phyloP scores from a whole-genome alignment of 2,329 filamentous ascomycete species.

The Periconia digitata region DNA sequence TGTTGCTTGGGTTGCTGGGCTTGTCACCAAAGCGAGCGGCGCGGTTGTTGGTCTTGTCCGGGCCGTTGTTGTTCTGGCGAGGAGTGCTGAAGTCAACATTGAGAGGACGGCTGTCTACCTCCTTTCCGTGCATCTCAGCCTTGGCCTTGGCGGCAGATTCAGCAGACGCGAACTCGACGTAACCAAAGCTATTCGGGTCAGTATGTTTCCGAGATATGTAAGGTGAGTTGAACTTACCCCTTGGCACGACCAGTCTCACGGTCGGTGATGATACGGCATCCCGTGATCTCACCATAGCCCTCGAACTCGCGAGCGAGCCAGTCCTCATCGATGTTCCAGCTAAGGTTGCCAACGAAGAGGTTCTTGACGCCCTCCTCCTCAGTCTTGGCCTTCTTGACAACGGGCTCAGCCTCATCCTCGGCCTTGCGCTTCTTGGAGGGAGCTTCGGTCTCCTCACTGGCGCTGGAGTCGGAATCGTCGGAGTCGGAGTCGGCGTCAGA shows the following conservation, averaged over 20 bases:
- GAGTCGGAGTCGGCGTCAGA: conserved; percentile 37
- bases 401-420: conserved; percentile 54
- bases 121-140: conserved; percentile 71
- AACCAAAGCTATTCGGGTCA: conserved; percentile 67
- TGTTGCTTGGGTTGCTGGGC: conserved; percentile 77
- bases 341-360: conserved; percentile 86
- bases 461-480: conserved; percentile 32
- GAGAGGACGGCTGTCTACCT: conserved; percentile 73
- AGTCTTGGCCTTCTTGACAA: conserved; percentile 68
- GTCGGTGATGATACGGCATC: conserved; percentile 81
- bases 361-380: conserved; percentile 59
- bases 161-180: conserved; percentile 78
- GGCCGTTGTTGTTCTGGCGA: conserved; percentile 55
- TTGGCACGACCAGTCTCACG: conserved; percentile 79
- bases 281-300: conserved; percentile 70
- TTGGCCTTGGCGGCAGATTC: conserved; percentile 71
- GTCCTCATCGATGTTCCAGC: conserved; percentile 88
- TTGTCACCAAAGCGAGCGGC: conserved; percentile 75
- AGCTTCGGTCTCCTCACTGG: conserved; percentile 45
- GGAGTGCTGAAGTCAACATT: conserved; percentile 79
- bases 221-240: conserved; percentile 55
- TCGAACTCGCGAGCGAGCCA: conserved; percentile 80
- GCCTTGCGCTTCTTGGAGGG: conserved; percentile 71
- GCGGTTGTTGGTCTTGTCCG: conserved; percentile 55
- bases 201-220: conserved; percentile 6